Percentiles rank a stretch among this genome's conserved stretches.
phyloP scores from a whole-genome alignment of 139 green algal genomes.

The Chlorella sp. region DNA sequence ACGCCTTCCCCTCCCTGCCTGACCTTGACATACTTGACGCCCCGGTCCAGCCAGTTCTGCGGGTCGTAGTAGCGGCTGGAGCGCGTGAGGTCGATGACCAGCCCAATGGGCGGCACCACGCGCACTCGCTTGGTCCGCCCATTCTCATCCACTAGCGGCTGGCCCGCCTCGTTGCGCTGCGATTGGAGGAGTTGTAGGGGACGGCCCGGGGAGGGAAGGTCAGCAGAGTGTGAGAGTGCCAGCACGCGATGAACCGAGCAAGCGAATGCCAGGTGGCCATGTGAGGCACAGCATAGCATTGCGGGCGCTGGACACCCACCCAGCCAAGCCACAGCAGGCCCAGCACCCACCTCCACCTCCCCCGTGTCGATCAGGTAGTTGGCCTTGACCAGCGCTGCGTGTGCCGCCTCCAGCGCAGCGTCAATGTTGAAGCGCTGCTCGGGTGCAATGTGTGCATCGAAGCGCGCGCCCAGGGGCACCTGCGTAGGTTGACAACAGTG shows the following conservation, averaged over 20 bases:
- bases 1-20: neutral
- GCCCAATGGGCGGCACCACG: conserved; percentile 58
- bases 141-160: neutral
- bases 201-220: too few species aligned
- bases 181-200: too few species aligned
- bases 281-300: too few species aligned
- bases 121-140: neutral
- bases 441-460: conserved; percentile 20
- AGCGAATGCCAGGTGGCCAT: too few species aligned
- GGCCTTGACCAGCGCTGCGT: too few species aligned
- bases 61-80: conserved; percentile 90
- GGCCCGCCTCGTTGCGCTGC: neutral
- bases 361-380: too few species aligned
- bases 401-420: conserved; percentile 1
- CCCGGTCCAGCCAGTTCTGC: conserved; percentile 45
- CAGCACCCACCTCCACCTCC: neutral
- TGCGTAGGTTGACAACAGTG: too few species aligned
- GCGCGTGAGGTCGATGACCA: conserved; percentile 97
- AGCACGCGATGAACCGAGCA: too few species aligned
- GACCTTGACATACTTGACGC: conserved; percentile 68
- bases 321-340: too few species aligned
- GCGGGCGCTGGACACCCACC: too few species aligned
- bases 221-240: too few species aligned
- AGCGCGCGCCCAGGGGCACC: conserved; percentile 46
- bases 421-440: conserved; percentile 38